These are phyloP conservation scores for Fraxinus quadrangulata DNA, from an alignment of 257 asterid genomes.

Conservation along the genomic window DNA sequence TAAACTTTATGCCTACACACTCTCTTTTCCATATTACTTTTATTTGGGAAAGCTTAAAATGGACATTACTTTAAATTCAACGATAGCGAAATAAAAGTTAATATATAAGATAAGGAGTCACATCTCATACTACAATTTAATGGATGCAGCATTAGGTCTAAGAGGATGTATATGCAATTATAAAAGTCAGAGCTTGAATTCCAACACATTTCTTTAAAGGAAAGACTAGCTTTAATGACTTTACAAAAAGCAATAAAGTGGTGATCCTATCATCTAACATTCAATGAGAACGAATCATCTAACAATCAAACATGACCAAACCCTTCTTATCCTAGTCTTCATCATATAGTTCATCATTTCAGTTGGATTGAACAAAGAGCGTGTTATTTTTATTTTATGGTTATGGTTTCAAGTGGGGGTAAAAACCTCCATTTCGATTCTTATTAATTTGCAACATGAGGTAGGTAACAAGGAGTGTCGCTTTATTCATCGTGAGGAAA, in stretches of 20 bases:
- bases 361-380: too few species aligned
- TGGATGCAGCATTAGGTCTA: not conserved
- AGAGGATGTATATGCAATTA: not conserved
- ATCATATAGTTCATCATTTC: not conserved
- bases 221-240: slow-evolving; percentile 1
- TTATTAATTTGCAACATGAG: too few species aligned
- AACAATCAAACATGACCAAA: slow-evolving; percentile 2
- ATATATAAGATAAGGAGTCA: too few species aligned
- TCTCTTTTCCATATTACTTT: too few species aligned
- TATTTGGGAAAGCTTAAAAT: too few species aligned
- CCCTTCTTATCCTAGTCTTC: not conserved
- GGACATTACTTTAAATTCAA: too few species aligned
- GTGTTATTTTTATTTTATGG: not conserved
- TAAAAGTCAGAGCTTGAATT: not conserved
- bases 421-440: not conserved
- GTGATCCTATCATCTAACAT: slow-evolving; percentile 3
- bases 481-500: too few species aligned
- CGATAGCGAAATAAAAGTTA: too few species aligned
- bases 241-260: slow-evolving; percentile 5
- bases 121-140: too few species aligned
- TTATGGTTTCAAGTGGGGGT: not conserved
- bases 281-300: not conserved
- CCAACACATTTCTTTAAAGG: slow-evolving; percentile 4
- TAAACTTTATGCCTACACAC: not conserved
- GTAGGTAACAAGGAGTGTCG: too few species aligned